phyloP scores from a whole-genome alignment of 352 stramenopile species.

The Salisapilia sapeloensis region DNA sequence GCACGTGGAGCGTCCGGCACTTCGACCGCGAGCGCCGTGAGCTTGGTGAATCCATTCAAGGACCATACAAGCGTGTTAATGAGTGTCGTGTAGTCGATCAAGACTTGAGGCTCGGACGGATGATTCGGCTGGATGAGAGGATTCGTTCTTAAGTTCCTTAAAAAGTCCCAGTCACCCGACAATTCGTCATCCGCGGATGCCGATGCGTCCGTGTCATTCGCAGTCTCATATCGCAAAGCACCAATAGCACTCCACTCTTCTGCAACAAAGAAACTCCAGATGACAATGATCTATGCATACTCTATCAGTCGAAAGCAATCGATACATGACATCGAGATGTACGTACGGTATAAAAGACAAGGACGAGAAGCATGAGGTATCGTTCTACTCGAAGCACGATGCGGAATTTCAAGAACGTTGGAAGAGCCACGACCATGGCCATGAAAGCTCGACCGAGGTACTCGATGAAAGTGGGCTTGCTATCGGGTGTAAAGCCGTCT shows the following conservation, averaged over 20 bases:
- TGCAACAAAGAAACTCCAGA: slow-evolving; percentile 15
- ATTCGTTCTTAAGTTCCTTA: no score
- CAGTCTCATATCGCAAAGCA: slow-evolving; percentile 11
- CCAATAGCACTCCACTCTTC: slow-evolving; percentile 15
- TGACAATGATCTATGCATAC: slow-evolving; percentile 12
- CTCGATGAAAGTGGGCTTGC: slow-evolving; percentile 15
- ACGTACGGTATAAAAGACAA: slow-evolving; percentile 20
- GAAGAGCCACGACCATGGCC: slow-evolving; percentile 27
- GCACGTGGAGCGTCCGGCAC: slow-evolving; percentile 13
- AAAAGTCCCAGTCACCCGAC: no score
- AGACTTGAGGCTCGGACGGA: slow-evolving; percentile 1
- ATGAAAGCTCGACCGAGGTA: slow-evolving; percentile 21
- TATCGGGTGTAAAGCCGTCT: no score
- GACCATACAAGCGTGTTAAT: slow-evolving; percentile 25
- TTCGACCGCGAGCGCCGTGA: slow-evolving; percentile 27
- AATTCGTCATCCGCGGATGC: no score
- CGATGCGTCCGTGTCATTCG: background rate
- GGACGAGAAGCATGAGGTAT: slow-evolving; percentile 11
- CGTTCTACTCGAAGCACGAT: slow-evolving; percentile 13
- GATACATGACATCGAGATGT: background rate
- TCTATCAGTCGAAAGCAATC: background rate
- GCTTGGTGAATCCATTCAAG: slow-evolving; percentile 36
- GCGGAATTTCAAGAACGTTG: slow-evolving; percentile 21
- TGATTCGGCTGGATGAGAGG: background rate
- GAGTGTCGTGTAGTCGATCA: slow-evolving; percentile 8